Evolutionary conservation across 2,329 filamentous ascomycete species (phyloP).

Genomic region (Pseudogymnoascus sp.): DNA sequence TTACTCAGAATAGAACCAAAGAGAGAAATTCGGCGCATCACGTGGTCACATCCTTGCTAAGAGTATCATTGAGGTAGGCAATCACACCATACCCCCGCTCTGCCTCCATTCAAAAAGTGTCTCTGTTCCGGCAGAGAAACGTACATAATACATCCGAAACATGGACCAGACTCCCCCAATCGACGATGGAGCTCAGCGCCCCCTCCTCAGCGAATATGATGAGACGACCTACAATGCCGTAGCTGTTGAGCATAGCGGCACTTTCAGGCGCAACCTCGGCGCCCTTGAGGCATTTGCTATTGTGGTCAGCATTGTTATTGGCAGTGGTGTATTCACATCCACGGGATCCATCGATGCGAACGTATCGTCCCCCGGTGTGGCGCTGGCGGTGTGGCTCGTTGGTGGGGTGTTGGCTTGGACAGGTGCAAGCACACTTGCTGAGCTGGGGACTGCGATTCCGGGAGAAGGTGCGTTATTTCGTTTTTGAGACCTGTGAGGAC

Average conservation of each 20-base stretch:
- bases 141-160: background rate
- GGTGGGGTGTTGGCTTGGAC: conserved; percentile 56
- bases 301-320: conserved; percentile 54
- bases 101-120: background rate
- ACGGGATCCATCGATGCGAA: conserved; percentile 55
- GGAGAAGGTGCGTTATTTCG: conserved; percentile 39
- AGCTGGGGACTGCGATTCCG: conserved; percentile 54
- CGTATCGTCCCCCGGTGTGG: conserved; percentile 50
- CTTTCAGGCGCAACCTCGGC: conserved; percentile 38
- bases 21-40: background rate
- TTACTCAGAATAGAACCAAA: too few species aligned
- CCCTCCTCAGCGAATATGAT: conserved; percentile 4
- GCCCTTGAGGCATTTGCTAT: conserved; percentile 47
- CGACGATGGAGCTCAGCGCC: conserved; percentile 5
- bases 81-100: background rate
- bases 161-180: background rate
- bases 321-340: conserved; percentile 56
- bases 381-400: conserved; percentile 51
- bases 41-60: background rate
- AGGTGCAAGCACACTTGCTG: conserved; percentile 52
- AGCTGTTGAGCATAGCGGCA: conserved; percentile 10
- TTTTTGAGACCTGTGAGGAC: background rate
- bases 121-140: background rate
- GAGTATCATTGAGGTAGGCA: background rate
- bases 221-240: conserved; percentile 3